Base-by-base conservation (phyloP, 2,329 filamentous ascomycete species). In the Aspergillus nomiae region DNA sequence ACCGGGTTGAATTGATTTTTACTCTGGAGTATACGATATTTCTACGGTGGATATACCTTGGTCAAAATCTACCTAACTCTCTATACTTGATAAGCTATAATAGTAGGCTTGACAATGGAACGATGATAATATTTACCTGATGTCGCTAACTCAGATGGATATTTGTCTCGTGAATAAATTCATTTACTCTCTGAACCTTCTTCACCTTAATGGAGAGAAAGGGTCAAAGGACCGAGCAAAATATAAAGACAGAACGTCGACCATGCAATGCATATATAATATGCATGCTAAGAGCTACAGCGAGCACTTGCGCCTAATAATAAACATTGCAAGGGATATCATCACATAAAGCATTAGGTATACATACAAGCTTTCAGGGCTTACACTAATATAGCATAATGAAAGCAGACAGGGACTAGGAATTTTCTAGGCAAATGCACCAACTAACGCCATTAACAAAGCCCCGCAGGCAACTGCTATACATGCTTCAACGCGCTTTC, bases 361-460 rank as follows among this genome's bases (percentile, higher is more conserved):
- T 30, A 51, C 26, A 30, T 26, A 19, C 45, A 48, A 28, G 12
- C 24, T 48, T 28, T 26, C 45, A 48, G n/a, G 28, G 12, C 14
- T 36, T 51, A 34, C 28, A 34, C 12, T 6, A 51, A 32, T 5
- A n/a, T 4, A 32, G 5, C 10, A 32, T 11, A n/a, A 19, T 3
- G 9, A 51, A 32, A 30, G 7, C 8, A 51, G 28, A 12, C 16
- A 34, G 16, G 8, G 48, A 56, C 28, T 57, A 55, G 61, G 61
- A 54, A 46, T 64, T 58, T n/a, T n/a, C 72, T 70, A 83, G 51
- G 88, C 88, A 83, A 87, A 90, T 56, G 87, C 88, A 9, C 88
- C 88, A 2, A 90, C 88, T 62, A 90, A 76, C 24, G 87, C 86
- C 88, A 90, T 90, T 50, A 90, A 74, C 64, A 84, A 74, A 19